Base-by-base conservation (phyloP, 345 rosid genomes). In the Turnera subulata region DNA sequence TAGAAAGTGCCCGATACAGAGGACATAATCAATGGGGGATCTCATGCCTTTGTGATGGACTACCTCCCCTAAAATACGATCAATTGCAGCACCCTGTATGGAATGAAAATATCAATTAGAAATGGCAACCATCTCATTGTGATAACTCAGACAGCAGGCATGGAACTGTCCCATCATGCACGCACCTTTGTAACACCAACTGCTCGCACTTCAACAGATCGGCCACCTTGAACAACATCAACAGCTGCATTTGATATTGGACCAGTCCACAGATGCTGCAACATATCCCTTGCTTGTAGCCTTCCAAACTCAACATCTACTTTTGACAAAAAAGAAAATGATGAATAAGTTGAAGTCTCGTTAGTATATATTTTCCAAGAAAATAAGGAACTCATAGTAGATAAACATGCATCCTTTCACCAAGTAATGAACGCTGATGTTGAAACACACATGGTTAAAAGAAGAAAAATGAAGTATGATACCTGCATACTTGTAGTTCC, bases 401-500 rank as follows among this genome's bases (percentile, higher is more conserved):
- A 8, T 43, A 17, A 6, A 8, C 0, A 15, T n/a, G 46, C 5
- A 43, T 1, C 6, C 17, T 21, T 45, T 42, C 17, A 20, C 13
- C 13, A 35, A 26, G 51, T 25, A 17, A 42, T 22, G 1, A 18
- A 29, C 8, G 33, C 11, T 24, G 17, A 17, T 33, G 14, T 18
- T 18, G 45, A 21, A 11, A 46, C n/a, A 47, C 46, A 38, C 55
- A 51, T n/a, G 58, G 11, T n/a, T n/a, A n/a, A n/a, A n/a, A 50
- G 40, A 8, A 55, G 23, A 42, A 15, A 47, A 6, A 51, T 17
- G 42, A 42, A 29, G 8, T 32, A 38, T 20, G 14, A 32, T 63
- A 81, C 86, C 86, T 73, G 86, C 77, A 71, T 78, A 78, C 57
- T 81, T 81, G 58, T 81, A 81, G 49, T 76, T 81, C 86, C 86